Evolutionary conservation across 495 filamentous ascomycete species (phyloP).

Genomic region (Penicillium roqueforti): DNA sequence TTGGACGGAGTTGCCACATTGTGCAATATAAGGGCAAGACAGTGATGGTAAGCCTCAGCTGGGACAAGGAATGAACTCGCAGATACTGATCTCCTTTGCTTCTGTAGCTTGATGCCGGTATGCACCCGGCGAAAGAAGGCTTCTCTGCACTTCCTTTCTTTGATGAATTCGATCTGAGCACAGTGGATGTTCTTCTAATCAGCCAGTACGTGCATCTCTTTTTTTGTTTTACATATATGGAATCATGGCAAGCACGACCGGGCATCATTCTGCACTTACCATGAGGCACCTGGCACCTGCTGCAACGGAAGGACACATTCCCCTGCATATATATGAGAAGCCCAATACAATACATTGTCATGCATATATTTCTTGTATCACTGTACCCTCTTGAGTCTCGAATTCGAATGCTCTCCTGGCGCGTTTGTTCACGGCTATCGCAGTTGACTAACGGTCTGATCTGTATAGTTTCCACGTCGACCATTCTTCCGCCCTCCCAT

Average conservation of each 20-base stretch:
- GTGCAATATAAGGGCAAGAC: constrained; percentile 99
- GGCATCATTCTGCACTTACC: neutral
- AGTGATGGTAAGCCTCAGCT: constrained; percentile 72
- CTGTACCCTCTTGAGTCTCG: constrained; percentile 12
- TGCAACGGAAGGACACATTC: neutral
- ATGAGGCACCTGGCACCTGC: constrained; percentile 6
- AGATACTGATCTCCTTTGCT: constrained; percentile 16
- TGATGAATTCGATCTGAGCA: constrained; percentile 96
- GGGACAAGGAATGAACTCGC: neutral
- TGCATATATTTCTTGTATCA: constrained; percentile 23
- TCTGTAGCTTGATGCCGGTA: constrained; percentile 84
- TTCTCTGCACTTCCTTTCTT: constrained; percentile 93
- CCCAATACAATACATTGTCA: constrained; percentile 28
- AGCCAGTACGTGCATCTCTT: constrained; percentile 74
- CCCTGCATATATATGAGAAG: constrained; percentile 33
- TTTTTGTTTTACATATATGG: constrained; percentile 5
- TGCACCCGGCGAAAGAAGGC: constrained; percentile 96
- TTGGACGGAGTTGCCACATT: constrained; percentile 95
- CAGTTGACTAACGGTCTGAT: constrained; percentile 23
- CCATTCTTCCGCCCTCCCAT: constrained; percentile 92
- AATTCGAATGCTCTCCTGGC: neutral
- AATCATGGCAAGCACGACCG: constrained; percentile 1
- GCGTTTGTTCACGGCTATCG: neutral
- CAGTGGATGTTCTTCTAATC: constrained; percentile 92
- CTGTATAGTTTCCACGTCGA: constrained; percentile 85